These are phyloP conservation scores for Dryadomyces sulphureus DNA, from an alignment of 2,329 filamentous ascomycete species.

Conservation along the genomic window DNA sequence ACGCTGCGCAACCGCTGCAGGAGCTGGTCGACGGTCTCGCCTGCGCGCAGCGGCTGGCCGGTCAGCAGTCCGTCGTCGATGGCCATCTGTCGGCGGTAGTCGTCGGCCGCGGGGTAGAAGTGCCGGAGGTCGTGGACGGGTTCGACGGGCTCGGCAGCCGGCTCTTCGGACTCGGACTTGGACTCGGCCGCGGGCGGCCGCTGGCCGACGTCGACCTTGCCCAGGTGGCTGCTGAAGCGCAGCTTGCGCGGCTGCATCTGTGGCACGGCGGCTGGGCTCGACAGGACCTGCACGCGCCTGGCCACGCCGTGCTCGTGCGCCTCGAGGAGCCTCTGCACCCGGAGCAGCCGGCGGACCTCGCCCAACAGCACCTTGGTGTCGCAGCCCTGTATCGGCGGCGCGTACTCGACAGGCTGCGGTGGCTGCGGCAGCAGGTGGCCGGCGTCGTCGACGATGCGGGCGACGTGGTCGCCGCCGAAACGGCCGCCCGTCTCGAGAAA, in stretches of 20 bases:
- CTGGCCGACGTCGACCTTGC: too few species aligned
- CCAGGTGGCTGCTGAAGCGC: not conserved
- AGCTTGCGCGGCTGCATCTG: not conserved
- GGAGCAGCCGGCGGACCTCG: not conserved
- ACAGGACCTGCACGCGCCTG: not conserved
- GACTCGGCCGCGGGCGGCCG: too few species aligned
- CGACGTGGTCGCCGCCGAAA: not conserved
- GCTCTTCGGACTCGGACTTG: too few species aligned
- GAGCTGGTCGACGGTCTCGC: not conserved
- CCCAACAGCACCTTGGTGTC: constrained; percentile 1
- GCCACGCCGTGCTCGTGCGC: not conserved
- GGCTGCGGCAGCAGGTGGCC: not conserved
- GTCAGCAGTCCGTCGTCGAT: not conserved
- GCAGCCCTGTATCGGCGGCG: not conserved
- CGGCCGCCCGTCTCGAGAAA: constrained; percentile 15
- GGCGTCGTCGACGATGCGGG: not conserved
- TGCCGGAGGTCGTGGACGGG: not conserved
- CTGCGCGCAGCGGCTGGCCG: not conserved
- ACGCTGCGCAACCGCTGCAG: not conserved
- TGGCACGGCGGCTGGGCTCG: not conserved
- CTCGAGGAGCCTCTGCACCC: not conserved
- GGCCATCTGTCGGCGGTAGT: constrained; percentile 1
- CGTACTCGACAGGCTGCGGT: not conserved
- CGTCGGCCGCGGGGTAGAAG: not conserved
- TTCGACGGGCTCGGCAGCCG: not conserved